A percentile compares a stretch with the other conserved stretches of the same genome.
These are phyloP conservation scores for Ganoderma lucidum DNA, from an alignment of 1,284 basidiomycete species.

Conservation along the genomic window DNA sequence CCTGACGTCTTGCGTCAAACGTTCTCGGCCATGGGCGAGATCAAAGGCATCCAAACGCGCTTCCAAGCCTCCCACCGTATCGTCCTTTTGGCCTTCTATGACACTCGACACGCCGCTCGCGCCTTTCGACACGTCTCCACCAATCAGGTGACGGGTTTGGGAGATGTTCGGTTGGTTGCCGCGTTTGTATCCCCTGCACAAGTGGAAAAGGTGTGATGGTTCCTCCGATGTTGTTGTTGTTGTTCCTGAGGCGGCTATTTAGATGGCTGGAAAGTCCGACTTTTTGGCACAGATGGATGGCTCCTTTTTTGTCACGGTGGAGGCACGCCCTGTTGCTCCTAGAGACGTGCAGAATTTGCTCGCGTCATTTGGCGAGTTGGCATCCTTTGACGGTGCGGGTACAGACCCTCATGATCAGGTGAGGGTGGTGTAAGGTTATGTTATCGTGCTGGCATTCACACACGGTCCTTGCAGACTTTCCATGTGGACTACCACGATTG, in stretches of 20 bases:
- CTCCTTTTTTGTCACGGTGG: conserved; percentile 48
- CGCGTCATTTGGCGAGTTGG: conserved; percentile 36
- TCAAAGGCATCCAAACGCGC: conserved; percentile 62
- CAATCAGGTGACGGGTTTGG: conserved; percentile 31
- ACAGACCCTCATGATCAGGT: conserved; percentile 34
- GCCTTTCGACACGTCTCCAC: conserved; percentile 46
- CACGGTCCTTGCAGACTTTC: conserved; percentile 47
- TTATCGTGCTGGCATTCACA: neutral
- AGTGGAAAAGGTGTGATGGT: conserved; percentile 29
- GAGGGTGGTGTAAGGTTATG: neutral
- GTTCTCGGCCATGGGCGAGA: conserved; percentile 33
- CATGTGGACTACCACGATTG: conserved; percentile 71
- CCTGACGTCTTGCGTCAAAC: conserved; percentile 27
- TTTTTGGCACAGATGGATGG: conserved; percentile 52
- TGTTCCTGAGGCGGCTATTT: conserved; percentile 9
- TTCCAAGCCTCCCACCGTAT: conserved; percentile 56
- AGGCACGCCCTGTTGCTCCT: conserved; percentile 33
- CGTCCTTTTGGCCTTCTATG: conserved; percentile 69
- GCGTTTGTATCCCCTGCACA: conserved; percentile 27
- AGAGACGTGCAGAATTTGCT: conserved; percentile 32
- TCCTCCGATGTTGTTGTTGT: neutral
- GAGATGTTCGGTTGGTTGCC: conserved; percentile 30
- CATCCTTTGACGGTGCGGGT: conserved; percentile 30
- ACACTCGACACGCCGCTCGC: conserved; percentile 60
- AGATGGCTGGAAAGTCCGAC: conserved; percentile 51